A percentile compares a stretch with the other conserved stretches of the same genome.
Evolutionary conservation across 805 yeast species (phyloP).

Genomic region (Clavispora vitiphila): DNA sequence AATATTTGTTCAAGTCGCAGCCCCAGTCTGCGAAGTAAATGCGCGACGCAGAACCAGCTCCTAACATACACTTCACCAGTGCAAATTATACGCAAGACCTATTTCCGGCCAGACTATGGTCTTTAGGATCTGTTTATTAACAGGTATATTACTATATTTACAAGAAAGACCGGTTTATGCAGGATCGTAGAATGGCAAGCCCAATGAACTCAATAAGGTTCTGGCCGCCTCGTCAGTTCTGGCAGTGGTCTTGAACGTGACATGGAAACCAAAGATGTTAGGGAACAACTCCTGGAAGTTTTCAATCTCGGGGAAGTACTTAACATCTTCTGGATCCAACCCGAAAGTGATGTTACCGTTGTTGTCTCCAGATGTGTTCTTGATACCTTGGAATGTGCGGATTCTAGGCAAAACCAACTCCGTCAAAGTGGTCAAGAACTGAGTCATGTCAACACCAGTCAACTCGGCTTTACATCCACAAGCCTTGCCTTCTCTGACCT

Average conservation of each 20-base stretch:
- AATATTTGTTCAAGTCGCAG: no score
- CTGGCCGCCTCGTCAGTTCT: constrained; percentile 89
- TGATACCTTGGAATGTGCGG: constrained; percentile 79
- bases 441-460: constrained; percentile 76
- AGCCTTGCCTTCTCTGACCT: constrained; percentile 77
- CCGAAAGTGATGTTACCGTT: constrained; percentile 87
- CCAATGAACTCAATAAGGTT: constrained; percentile 72
- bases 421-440: constrained; percentile 78
- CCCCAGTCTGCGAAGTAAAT: not conserved
- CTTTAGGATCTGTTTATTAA: not conserved
- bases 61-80: no score
- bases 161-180: constrained; percentile 2
- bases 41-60: not conserved
- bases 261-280: constrained; percentile 75
- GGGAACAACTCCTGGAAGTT: constrained; percentile 88
- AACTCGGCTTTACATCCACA: constrained; percentile 86
- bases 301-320: constrained; percentile 90
- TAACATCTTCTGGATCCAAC: constrained; percentile 67
- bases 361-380: constrained; percentile 72
- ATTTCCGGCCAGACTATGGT: not conserved
- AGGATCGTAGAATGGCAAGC: constrained; percentile 60
- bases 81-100: not conserved
- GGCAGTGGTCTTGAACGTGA: constrained; percentile 82
- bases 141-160: constrained; percentile 5
- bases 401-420: constrained; percentile 92